Base-by-base conservation (phyloP, 768 basidiomycete species). In the Galerina marginata region DNA sequence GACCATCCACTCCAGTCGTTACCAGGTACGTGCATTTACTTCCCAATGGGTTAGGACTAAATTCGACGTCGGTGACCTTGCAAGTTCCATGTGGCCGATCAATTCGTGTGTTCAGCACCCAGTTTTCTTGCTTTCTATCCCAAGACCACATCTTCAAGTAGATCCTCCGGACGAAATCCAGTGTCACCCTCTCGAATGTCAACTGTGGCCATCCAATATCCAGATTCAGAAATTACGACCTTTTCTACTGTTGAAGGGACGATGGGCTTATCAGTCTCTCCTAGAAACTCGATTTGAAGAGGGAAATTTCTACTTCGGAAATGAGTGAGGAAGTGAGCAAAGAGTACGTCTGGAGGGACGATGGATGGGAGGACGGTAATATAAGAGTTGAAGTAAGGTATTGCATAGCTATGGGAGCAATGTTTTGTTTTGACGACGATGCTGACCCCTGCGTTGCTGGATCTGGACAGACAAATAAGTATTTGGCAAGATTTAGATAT, bases 141-240 rank as follows among this genome's bases (percentile, higher is more conserved):
- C 95, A 96, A 57, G 77, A 78, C 96, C 97, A 99, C 37, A 98
- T 75, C 77, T 99, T 99, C 56, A 99, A 81, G 70, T 90, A 90
- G 33, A 89, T 80, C 74, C 74, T 90, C 94, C 26, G 78, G 78
- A 63, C 81, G 86, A 74, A 87, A 87, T 11, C 77, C 79, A 23
- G 85, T 86, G 44, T 90, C 88, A 5, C 83, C 88, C 56, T 86
- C 82, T 56, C 95, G 84, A 33, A 77, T 74, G 74, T 99, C 96
- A 25, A 93, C 74, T 1, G 96, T 96, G 5, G 95, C 95, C 86
- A 99, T 86, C 96, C 96, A 99, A 47, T 86, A 81, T 9, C 90
- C 90, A n/a, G 77, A 79, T 1, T 83, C 71, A 4, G 91, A 90
- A 59, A 96, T 78, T 4, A 81, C 84, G 6, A 83, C 84, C 9